These are phyloP conservation scores for Ensete ventricosum DNA, from an alignment of 176 grass and related monocot genomes.

Conservation along the genomic window DNA sequence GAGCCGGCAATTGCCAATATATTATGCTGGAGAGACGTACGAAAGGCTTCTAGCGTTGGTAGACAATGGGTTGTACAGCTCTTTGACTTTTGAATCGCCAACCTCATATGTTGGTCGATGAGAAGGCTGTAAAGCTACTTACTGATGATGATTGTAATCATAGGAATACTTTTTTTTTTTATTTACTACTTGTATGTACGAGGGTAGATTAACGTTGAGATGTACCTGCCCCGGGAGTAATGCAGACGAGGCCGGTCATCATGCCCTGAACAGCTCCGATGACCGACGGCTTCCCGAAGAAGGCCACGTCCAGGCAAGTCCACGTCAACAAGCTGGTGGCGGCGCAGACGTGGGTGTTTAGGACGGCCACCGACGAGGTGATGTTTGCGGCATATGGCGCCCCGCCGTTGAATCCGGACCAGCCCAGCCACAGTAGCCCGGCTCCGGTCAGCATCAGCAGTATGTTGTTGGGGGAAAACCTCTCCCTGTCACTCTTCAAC, in stretches of 20 bases:
- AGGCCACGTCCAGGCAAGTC: constrained; percentile 1
- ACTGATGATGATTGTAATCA: too few species aligned
- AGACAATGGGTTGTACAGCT: too few species aligned
- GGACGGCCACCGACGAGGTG: constrained; percentile 4
- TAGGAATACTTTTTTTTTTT: too few species aligned
- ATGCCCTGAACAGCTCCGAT: constrained; percentile 21
- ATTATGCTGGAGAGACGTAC: too few species aligned
- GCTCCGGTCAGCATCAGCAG: constrained; percentile 7
- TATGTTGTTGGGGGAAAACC: constrained; percentile 22
- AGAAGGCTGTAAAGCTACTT: too few species aligned
- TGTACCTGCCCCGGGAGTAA: constrained; percentile 13
- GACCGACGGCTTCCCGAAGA: constrained; percentile 14
- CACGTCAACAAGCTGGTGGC: constrained; percentile 15
- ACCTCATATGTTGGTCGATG: too few species aligned
- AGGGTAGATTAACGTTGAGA: not conserved
- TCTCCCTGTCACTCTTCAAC: constrained; percentile 18
- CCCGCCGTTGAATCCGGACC: constrained; percentile 20
- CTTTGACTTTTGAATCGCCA: too few species aligned
- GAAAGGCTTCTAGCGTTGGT: too few species aligned
- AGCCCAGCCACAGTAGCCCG: constrained; percentile 13
- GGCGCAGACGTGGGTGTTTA: constrained; percentile 21
- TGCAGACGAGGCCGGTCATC: constrained; percentile 24
- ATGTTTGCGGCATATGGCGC: not conserved
- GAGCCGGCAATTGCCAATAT: too few species aligned
- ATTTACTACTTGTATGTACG: not conserved